phyloP scores from a whole-genome alignment of 192 early-diverging fungal genomes.

The Chytriomyces confervae region DNA sequence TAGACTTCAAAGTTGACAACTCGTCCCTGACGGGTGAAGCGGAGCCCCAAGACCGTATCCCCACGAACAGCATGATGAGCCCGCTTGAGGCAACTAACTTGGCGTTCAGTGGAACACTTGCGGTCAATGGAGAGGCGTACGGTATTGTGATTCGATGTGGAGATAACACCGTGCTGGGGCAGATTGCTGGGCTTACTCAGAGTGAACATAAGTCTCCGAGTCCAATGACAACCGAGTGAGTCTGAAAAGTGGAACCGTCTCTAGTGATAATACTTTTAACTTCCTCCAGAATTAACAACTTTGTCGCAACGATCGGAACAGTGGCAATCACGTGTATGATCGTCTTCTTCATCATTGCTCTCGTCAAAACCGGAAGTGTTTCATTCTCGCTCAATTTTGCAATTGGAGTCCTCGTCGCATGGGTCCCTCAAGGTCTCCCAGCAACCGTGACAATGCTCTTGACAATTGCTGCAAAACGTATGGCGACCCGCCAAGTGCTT shows the following conservation, averaged over 20 bases:
- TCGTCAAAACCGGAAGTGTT: constrained; percentile 59
- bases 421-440: constrained; percentile 90
- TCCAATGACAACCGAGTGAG: background rate
- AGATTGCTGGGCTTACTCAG: constrained; percentile 85
- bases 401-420: constrained; percentile 70
- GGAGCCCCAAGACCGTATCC: constrained; percentile 82
- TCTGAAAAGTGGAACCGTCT: background rate
- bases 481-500: constrained; percentile 84
- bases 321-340: constrained; percentile 75
- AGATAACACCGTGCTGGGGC: constrained; percentile 89
- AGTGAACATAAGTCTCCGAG: constrained; percentile 67
- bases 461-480: constrained; percentile 91
- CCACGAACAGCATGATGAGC: constrained; percentile 70
- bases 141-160: constrained; percentile 92
- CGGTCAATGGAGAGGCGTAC: constrained; percentile 76
- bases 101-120: constrained; percentile 86
- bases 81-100: constrained; percentile 91
- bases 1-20: constrained; percentile 93
- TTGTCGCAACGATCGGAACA: constrained; percentile 81
- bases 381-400: constrained; percentile 73
- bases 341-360: constrained; percentile 80
- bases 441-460: constrained; percentile 93
- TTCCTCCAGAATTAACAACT: constrained; percentile 59
- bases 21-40: constrained; percentile 92
- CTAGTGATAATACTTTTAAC: background rate